These are phyloP conservation scores for Lachnellula hyalina DNA, from an alignment of 2,329 filamentous ascomycete species.

Conservation along the genomic window DNA sequence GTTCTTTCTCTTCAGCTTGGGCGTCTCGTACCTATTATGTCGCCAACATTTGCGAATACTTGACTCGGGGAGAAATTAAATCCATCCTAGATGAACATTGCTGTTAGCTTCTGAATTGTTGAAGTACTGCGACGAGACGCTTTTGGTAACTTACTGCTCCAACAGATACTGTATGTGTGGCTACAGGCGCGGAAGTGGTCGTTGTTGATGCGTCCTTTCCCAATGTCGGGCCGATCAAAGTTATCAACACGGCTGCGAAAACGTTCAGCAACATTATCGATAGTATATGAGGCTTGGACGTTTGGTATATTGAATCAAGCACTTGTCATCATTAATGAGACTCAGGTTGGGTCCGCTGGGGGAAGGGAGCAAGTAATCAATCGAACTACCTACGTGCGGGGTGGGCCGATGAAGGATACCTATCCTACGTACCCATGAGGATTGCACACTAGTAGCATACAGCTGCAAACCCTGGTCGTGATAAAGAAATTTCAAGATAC, in stretches of 20 bases:
- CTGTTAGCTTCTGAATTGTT: slow-evolving; percentile 2
- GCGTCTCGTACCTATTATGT: slow-evolving; percentile 39
- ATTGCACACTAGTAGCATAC: background rate
- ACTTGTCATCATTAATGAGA: slow-evolving; percentile 12
- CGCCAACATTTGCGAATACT: slow-evolving; percentile 39
- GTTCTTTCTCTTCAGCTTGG: background rate
- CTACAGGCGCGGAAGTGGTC: slow-evolving; percentile 16
- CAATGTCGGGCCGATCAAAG: slow-evolving; percentile 8
- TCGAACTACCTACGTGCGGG: slow-evolving; percentile 9
- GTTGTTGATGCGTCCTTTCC: slow-evolving; percentile 3
- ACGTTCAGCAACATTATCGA: slow-evolving; percentile 15
- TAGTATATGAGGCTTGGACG: slow-evolving; percentile 5
- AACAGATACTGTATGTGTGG: slow-evolving; percentile 28
- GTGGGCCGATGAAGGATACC: slow-evolving; percentile 1
- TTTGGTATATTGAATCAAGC: background rate
- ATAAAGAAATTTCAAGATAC: background rate
- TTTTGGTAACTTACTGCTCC: slow-evolving; percentile 26
- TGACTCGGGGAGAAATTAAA: slow-evolving; percentile 33
- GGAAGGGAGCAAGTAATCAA: slow-evolving; percentile 1
- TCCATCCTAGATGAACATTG: slow-evolving; percentile 15
- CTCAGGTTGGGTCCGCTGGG: background rate
- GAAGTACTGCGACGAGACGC: background rate
- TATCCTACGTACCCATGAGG: background rate
- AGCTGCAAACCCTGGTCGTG: background rate
- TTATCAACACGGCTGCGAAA: slow-evolving; percentile 10